Conservation (phyloP, 2,329 filamentous ascomycete genomes). For the Cyclaneusma minus region DNA sequence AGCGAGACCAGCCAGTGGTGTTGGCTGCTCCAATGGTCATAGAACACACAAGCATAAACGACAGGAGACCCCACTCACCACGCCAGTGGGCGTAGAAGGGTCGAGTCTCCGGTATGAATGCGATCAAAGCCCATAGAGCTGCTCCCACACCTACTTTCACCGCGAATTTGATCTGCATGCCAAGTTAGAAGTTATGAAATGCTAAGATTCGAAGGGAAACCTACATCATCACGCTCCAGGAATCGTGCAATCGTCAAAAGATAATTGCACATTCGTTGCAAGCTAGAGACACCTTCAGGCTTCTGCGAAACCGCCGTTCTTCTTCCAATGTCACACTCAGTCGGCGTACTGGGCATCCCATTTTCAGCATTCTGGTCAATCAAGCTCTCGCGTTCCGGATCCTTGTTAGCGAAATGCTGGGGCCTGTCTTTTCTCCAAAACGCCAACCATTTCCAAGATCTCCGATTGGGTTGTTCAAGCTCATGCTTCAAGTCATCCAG, state of each 20-base stretch:
- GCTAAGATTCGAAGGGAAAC: too few relatives aligned
- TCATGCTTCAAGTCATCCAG: conserved; percentile 71
- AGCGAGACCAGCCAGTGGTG: conserved; percentile 75
- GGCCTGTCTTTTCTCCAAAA: conserved; percentile 48
- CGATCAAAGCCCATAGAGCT: conserved; percentile 73
- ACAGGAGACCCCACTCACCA: conserved; percentile 91
- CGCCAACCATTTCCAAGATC: conserved; percentile 72
- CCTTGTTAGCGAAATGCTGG: conserved; percentile 1
- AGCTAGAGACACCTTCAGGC: conserved; percentile 38
- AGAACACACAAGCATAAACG: conserved; percentile 94
- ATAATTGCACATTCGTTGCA: too few relatives aligned
- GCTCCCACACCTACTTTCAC: conserved; percentile 89
- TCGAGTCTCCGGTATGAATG: conserved; percentile 66
- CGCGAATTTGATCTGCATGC: conserved; percentile 52
- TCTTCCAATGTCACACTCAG: conserved; percentile 1
- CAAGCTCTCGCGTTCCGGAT: conserved; percentile 15
- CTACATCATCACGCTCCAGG: neutral
- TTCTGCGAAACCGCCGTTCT: conserved; percentile 19
- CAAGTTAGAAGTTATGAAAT: too few relatives aligned
- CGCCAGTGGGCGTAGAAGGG: conserved; percentile 77
- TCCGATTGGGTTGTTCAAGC: conserved; percentile 42
- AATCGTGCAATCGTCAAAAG: conserved; percentile 46
- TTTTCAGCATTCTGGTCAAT: conserved; percentile 11
- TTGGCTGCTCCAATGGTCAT: conserved; percentile 97
- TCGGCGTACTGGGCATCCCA: too few relatives aligned